phyloP scores from a whole-genome alignment of 2,329 filamentous ascomycete species.

The Colletotrichum sp. region DNA sequence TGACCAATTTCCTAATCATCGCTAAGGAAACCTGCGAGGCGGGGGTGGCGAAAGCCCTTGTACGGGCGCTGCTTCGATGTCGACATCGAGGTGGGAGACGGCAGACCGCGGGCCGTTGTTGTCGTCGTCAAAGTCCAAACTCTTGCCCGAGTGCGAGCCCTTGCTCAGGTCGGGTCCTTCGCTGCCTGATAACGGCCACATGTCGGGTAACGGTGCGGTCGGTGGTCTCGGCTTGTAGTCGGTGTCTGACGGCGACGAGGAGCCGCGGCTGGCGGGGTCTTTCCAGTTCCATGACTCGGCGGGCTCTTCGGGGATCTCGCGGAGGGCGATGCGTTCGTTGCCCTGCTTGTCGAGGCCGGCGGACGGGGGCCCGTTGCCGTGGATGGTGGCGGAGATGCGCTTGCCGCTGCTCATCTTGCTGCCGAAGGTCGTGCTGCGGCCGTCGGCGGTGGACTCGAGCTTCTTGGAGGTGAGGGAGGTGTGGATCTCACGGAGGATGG shows the following conservation, averaged over 20 bases:
- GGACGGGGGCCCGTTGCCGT: neutral
- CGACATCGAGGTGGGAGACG: neutral
- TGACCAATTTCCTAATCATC: neutral
- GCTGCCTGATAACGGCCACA: conserved; percentile 13
- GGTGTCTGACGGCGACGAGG: neutral
- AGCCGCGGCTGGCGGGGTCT: neutral
- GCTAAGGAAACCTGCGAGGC: conserved; percentile 12
- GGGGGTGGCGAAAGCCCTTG: conserved; percentile 16
- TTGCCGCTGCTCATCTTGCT: conserved; percentile 18
- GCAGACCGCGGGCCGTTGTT: neutral
- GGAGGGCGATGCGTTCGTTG: conserved; percentile 20
- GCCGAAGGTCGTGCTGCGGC: conserved; percentile 4
- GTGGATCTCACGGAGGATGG: conserved; percentile 38
- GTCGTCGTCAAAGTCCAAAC: neutral
- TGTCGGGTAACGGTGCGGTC: conserved; percentile 7
- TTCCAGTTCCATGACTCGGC: neutral
- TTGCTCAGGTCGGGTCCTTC: neutral
- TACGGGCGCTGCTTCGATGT: neutral
- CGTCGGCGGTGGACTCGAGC: conserved; percentile 16
- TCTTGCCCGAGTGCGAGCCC: neutral
- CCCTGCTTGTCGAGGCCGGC: conserved; percentile 9
- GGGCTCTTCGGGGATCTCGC: conserved; percentile 20
- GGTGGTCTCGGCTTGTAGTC: conserved; percentile 14
- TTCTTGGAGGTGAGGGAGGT: conserved; percentile 21
- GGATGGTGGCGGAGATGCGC: conserved; percentile 1